phyloP scores from a whole-genome alignment of 2,329 filamentous ascomycete species.

The Aspergillus sp. region DNA sequence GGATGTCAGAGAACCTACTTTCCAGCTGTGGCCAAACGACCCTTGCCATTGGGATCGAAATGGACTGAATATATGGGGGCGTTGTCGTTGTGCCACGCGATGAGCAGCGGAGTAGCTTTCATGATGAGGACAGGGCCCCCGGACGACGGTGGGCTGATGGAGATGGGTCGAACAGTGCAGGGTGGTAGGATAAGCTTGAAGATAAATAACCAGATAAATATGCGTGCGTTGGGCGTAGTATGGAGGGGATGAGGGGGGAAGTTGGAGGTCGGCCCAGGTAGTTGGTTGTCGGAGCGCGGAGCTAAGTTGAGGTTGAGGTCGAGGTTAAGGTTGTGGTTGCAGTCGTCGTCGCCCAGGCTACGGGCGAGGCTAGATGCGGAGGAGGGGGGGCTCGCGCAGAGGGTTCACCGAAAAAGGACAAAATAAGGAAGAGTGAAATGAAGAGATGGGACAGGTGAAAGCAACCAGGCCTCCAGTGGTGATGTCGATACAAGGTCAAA shows the following conservation, averaged over 20 bases:
- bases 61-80: constrained; percentile 96
- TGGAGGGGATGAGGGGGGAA: not conserved
- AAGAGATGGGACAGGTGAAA: not conserved
- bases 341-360: not conserved
- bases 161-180: not conserved
- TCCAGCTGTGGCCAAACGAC: constrained; percentile 86
- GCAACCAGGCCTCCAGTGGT: constrained; percentile 3
- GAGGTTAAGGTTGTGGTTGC: not conserved
- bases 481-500: constrained; percentile 9
- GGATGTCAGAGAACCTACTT: constrained; percentile 53
- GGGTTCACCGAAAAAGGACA: not conserved
- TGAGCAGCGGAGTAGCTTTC: constrained; percentile 94
- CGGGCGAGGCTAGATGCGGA: not conserved
- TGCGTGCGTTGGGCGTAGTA: not conserved
- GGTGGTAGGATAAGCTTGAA: not conserved
- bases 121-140: constrained; percentile 54
- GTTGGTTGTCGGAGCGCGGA: not conserved
- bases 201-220: not conserved
- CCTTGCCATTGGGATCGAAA: constrained; percentile 90
- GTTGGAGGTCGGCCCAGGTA: not conserved
- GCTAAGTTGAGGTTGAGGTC: not conserved
- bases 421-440: not conserved
- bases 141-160: not conserved
- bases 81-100: constrained; percentile 98
- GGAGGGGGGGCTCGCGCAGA: not conserved